These are phyloP conservation scores for Fusarium albosuccineum DNA, from an alignment of 2,329 filamentous ascomycete genomes.

Conservation along the genomic window DNA sequence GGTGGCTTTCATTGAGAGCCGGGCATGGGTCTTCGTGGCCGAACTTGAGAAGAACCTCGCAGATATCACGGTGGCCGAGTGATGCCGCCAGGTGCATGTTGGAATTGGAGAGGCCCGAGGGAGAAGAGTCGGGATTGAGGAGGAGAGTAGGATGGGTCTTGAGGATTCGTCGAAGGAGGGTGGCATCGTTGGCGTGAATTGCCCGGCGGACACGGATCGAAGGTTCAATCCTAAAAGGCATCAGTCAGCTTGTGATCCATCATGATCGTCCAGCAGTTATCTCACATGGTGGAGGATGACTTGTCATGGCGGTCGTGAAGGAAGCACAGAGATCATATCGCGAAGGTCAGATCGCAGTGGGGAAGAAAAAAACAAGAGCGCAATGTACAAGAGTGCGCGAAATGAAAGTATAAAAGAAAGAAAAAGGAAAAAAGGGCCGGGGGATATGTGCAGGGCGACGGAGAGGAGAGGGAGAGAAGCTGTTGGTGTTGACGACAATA, in stretches of 20 bases:
- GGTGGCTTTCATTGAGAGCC: conserved; percentile 81
- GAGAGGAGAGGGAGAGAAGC: conserved; percentile 9
- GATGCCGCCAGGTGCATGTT: conserved; percentile 85
- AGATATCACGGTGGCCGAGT: conserved; percentile 77
- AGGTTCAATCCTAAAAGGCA: conserved; percentile 75
- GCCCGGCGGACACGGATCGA: conserved; percentile 83
- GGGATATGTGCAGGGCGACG: conserved; percentile 1
- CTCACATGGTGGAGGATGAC: conserved; percentile 42
- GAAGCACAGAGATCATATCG: conserved; percentile 38
- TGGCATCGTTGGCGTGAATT: conserved; percentile 78
- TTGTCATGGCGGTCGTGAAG: conserved; percentile 44
- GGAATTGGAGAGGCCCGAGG: conserved; percentile 80
- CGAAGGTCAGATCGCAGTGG: conserved; percentile 8
- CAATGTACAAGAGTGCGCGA: conserved; percentile 6
- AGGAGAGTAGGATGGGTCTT: conserved; percentile 77
- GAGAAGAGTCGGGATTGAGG: conserved; percentile 82
- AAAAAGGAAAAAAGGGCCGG: neutral
- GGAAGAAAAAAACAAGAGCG: conserved; percentile 4
- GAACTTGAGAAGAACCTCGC: conserved; percentile 75
- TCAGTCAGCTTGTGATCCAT: neutral
- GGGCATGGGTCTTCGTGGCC: conserved; percentile 82
- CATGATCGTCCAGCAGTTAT: neutral
- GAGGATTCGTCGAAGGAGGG: conserved; percentile 82
- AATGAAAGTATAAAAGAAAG: conserved; percentile 6
- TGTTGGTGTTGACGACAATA: conserved; percentile 31